Conservation (phyloP, 495 filamentous ascomycete species). For the Talaromyces stipitatus region DNA sequence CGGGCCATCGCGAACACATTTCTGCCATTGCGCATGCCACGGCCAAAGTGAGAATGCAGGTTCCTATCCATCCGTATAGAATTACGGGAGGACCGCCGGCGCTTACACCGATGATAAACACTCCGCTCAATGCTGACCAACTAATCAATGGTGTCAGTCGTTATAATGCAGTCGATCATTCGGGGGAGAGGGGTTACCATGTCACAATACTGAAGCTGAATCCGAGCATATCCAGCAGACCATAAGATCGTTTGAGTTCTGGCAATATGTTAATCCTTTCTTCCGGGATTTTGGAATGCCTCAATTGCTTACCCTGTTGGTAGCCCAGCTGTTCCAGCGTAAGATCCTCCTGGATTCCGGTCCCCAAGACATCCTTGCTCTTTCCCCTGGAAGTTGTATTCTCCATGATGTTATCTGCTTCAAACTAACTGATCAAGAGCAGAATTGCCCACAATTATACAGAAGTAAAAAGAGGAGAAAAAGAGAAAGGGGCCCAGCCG, state of each 20-base stretch:
- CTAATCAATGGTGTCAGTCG: conserved; percentile 16
- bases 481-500: neutral
- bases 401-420: neutral
- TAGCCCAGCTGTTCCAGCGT: conserved; percentile 40
- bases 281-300: neutral
- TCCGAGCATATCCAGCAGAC: conserved; percentile 52
- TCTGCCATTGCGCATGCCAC: conserved; percentile 53
- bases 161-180: too few species aligned
- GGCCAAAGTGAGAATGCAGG: conserved; percentile 40
- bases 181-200: conserved; percentile 18
- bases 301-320: conserved; percentile 33
- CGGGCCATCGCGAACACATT: conserved; percentile 48
- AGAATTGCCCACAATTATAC: neutral
- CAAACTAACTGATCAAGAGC: neutral
- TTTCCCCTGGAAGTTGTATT: neutral
- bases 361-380: conserved; percentile 15
- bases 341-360: conserved; percentile 30
- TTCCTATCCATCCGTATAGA: conserved; percentile 48
- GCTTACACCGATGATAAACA: conserved; percentile 48
- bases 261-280: neutral
- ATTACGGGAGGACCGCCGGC: conserved; percentile 51
- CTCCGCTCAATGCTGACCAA: conserved; percentile 49
- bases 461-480: neutral
- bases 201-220: conserved; percentile 55
- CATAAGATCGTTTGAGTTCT: conserved; percentile 52